phyloP scores from a whole-genome alignment of 2,329 filamentous ascomycete genomes.

The Diaporthe batatas region DNA sequence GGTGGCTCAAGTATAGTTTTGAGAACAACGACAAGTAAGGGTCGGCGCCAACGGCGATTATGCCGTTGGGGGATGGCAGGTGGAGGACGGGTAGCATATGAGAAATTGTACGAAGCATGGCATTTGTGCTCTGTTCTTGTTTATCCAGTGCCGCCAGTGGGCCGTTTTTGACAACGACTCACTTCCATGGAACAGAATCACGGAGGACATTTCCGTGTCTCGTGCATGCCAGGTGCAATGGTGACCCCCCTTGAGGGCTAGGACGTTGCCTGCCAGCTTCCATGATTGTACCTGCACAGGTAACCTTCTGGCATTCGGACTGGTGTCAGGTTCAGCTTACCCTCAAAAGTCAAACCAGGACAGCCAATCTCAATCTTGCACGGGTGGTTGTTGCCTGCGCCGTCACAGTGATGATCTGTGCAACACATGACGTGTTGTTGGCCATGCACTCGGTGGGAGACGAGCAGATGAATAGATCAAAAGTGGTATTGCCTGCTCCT shows the following conservation, averaged over 20 bases:
- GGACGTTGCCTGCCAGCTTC: background rate
- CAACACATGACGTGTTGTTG: background rate
- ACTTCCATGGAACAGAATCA: background rate
- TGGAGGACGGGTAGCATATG: conserved; percentile 19
- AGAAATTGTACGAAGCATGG: conserved; percentile 41
- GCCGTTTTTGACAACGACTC: background rate
- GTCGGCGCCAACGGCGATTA: background rate
- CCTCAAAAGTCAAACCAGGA: background rate
- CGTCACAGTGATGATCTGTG: background rate
- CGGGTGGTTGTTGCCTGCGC: background rate
- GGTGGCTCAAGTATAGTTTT: conserved; percentile 75
- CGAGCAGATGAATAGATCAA: background rate
- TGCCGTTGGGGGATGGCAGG: background rate
- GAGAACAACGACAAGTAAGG: conserved; percentile 54
- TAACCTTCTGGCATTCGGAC: no score
- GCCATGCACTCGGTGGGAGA: background rate
- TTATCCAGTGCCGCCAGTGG: background rate
- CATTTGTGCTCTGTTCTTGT: conserved; percentile 25
- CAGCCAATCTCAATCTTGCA: no score
- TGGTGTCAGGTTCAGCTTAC: no score
- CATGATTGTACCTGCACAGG: no score
- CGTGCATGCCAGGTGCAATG: background rate
- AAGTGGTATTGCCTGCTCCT: background rate
- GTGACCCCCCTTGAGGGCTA: no score
- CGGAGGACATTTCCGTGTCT: background rate